These are phyloP conservation scores for Penicillium diatomitis DNA, from an alignment of 495 filamentous ascomycete species.

Conservation along the genomic window DNA sequence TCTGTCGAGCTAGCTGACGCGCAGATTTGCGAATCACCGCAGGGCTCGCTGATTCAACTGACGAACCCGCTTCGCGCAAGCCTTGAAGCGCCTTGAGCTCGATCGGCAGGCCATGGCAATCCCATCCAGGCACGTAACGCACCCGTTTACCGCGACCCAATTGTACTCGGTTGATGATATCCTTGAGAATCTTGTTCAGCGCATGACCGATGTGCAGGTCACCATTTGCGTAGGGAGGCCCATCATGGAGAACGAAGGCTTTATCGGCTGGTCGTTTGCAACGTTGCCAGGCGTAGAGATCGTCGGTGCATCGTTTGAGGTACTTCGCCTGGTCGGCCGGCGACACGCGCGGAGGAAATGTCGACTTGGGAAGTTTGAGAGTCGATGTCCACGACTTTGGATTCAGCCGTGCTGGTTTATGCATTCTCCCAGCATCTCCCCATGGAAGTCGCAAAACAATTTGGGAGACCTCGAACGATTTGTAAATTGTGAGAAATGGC, in stretches of 20 bases:
- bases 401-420: constrained; percentile 35
- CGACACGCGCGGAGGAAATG: constrained; percentile 46
- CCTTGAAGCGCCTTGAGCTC: constrained; percentile 88
- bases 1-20: constrained; percentile 59
- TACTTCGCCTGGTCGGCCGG: constrained; percentile 50
- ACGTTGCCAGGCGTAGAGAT: constrained; percentile 82
- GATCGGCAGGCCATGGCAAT: constrained; percentile 96
- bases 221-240: constrained; percentile 95
- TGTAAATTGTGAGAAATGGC: constrained; percentile 2
- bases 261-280: constrained; percentile 46
- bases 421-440: constrained; percentile 40
- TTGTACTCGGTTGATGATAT: constrained; percentile 77
- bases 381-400: constrained; percentile 51
- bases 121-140: constrained; percentile 92
- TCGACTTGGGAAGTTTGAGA: constrained; percentile 49
- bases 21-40: constrained; percentile 60
- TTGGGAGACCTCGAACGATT: neutral
- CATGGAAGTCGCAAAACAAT: neutral
- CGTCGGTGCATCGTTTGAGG: constrained; percentile 71
- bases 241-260: constrained; percentile 84
- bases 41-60: constrained; percentile 16
- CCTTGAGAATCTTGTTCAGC: constrained; percentile 94
- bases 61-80: constrained; percentile 21
- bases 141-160: constrained; percentile 68
- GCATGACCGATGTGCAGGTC: constrained; percentile 94